A percentile compares a stretch with the other conserved stretches of the same genome.
Conservation (phyloP, 176 grass and related monocot species). For the Bonia amplexicaulis region DNA sequence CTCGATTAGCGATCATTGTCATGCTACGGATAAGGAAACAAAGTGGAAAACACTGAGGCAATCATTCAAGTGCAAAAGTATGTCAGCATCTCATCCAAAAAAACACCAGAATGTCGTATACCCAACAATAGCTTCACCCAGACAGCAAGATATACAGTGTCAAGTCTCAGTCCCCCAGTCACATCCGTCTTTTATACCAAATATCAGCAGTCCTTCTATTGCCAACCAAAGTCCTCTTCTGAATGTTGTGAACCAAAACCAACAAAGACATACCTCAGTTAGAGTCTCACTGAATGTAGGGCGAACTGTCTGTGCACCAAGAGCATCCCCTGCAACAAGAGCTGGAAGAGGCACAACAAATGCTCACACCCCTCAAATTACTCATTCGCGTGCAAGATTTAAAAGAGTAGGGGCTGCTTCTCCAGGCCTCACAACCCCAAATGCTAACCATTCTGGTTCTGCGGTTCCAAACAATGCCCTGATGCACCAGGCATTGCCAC, state of each 20-base stretch:
- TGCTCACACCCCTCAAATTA: slow-evolving; percentile 24
- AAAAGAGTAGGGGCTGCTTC: slow-evolving; percentile 41
- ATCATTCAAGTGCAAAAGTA: slow-evolving; percentile 37
- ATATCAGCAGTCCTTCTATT: slow-evolving; percentile 18
- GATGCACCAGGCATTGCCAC: slow-evolving; percentile 21
- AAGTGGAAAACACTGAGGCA: slow-evolving; percentile 62
- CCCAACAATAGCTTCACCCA: slow-evolving; percentile 12
- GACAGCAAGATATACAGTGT: slow-evolving; percentile 24
- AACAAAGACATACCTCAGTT: slow-evolving; percentile 30
- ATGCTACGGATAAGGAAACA: slow-evolving; percentile 74
- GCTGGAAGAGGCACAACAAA: slow-evolving; percentile 5
- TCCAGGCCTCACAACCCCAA: slow-evolving; percentile 17
- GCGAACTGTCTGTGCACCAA: slow-evolving; percentile 24
- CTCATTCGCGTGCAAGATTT: slow-evolving; percentile 36
- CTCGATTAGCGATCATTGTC: slow-evolving; percentile 54
- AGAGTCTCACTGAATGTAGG: slow-evolving; percentile 35
- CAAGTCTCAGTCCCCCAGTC: slow-evolving; percentile 14
- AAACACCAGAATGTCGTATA: slow-evolving; percentile 19
- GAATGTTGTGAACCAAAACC: slow-evolving; percentile 29
- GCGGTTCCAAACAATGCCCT: slow-evolving; percentile 22
- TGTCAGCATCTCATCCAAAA: slow-evolving; percentile 30
- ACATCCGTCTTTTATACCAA: neutral
- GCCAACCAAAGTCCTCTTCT: neutral
- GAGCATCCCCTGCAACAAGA: slow-evolving; percentile 11
- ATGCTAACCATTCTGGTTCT: slow-evolving; percentile 26